Evolutionary conservation across 83 land plant species (phyloP).

Genomic region (Picea mariana): DNA sequence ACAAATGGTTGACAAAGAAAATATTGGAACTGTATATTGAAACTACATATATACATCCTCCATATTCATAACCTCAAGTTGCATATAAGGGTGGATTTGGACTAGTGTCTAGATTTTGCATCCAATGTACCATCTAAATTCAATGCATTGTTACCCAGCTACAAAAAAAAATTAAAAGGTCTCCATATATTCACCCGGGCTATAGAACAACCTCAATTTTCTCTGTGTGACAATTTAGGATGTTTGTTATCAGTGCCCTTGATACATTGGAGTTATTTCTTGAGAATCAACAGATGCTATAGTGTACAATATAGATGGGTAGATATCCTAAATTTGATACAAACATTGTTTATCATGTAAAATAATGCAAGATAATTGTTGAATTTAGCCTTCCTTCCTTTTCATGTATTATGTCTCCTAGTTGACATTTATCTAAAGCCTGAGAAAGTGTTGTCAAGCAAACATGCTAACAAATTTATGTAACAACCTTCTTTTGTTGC

Average conservation of each 20-base stretch:
- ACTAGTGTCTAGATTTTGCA: no score
- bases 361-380: conserved; percentile 36
- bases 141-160: no score
- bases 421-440: conserved; percentile 92
- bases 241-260: conserved; percentile 21
- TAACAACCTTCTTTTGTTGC: background rate
- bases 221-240: conserved; percentile 4
- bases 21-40: no score
- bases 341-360: no score
- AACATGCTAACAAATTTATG: background rate
- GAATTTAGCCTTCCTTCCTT: conserved; percentile 76
- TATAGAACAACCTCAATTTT: conserved; percentile 88
- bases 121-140: no score
- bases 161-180: no score
- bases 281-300: no score
- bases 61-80: no score
- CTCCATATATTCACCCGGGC: conserved; percentile 52
- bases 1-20: no score
- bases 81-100: no score
- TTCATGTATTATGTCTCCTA: conserved; percentile 65
- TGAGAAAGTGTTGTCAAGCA: conserved; percentile 15
- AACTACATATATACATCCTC: no score
- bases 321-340: conserved; percentile 76
- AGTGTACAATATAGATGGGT: conserved; percentile 45
- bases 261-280: no score